Percentiles rank a stretch among this genome's conserved stretches.
Conservation (phyloP, 225 moss, liverwort and hornwort species). For the Pseudoscleropodium purum region DNA sequence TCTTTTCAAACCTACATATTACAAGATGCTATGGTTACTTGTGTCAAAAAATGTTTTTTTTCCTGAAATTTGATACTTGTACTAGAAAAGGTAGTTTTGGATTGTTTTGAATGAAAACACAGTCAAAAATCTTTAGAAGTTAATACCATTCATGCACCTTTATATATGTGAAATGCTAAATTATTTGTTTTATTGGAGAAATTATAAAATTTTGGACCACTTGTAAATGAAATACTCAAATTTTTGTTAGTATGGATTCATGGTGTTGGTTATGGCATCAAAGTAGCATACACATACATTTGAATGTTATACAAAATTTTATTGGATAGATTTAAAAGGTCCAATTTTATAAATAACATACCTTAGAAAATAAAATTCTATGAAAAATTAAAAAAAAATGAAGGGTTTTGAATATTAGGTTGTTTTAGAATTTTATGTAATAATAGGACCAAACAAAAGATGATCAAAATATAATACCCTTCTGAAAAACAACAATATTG, state of each 20-base stretch:
- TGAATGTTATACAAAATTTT: background rate
- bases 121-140: too few species aligned
- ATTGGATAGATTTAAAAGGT: background rate
- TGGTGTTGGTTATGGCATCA: background rate
- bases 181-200: fast-evolving
- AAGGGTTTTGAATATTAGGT: background rate
- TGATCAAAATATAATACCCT: background rate
- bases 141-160: background rate
- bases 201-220: background rate
- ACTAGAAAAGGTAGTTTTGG: too few species aligned
- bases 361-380: fast-evolving
- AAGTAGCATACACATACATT: fast-evolving
- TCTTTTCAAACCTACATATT: too few species aligned
- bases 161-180: background rate
- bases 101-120: too few species aligned
- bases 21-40: too few species aligned
- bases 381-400: background rate
- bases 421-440: background rate
- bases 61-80: too few species aligned
- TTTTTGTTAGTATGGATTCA: too few species aligned
- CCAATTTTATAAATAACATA: background rate
- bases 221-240: fast-evolving
- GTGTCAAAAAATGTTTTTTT: too few species aligned
- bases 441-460: background rate
- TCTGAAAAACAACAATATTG: background rate